These are phyloP conservation scores for Cyberlindnera nakhonratchasimensis DNA, from an alignment of 805 yeast genomes.

Conservation along the genomic window DNA sequence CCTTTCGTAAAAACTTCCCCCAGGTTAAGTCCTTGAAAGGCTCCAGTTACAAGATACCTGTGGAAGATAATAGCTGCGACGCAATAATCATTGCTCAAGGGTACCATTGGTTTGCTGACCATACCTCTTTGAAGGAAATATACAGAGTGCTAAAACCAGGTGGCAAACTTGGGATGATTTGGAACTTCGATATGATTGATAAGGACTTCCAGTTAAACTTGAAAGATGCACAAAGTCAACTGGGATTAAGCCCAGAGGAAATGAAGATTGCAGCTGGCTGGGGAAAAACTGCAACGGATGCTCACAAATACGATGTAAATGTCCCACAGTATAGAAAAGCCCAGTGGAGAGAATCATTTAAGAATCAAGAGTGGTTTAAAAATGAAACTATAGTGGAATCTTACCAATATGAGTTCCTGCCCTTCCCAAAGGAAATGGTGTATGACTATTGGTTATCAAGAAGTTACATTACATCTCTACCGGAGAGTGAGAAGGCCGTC, in stretches of 20 bases:
- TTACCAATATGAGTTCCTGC: conserved; percentile 30
- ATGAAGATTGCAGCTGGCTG: conserved; percentile 11
- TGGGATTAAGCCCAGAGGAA: conserved; percentile 11
- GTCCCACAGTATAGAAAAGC: conserved; percentile 58
- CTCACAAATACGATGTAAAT: conserved; percentile 32
- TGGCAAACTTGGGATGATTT: conserved; percentile 51
- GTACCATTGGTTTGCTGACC: conserved; percentile 64
- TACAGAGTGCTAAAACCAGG: conserved; percentile 46
- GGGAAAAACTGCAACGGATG: conserved; percentile 18
- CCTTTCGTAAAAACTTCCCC: conserved; percentile 47
- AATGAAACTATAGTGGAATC: conserved; percentile 32
- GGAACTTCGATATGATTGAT: conserved; percentile 49
- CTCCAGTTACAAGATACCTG: conserved; percentile 45
- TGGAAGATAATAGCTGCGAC: conserved; percentile 42
- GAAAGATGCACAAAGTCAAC: conserved; percentile 4
- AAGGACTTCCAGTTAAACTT: conserved; percentile 15
- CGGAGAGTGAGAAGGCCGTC: conserved; percentile 34
- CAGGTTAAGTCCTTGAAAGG: conserved; percentile 35
- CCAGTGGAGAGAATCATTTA: conserved; percentile 43
- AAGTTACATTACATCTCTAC: conserved; percentile 48
- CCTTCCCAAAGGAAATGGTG: conserved; percentile 34
- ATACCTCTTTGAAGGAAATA: conserved; percentile 45
- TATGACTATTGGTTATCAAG: conserved; percentile 53
- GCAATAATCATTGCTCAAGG: conserved; percentile 56
- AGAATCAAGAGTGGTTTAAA: conserved; percentile 32